Base-by-base conservation (phyloP, 208 protist species). In the Crithidia sp. region DNA sequence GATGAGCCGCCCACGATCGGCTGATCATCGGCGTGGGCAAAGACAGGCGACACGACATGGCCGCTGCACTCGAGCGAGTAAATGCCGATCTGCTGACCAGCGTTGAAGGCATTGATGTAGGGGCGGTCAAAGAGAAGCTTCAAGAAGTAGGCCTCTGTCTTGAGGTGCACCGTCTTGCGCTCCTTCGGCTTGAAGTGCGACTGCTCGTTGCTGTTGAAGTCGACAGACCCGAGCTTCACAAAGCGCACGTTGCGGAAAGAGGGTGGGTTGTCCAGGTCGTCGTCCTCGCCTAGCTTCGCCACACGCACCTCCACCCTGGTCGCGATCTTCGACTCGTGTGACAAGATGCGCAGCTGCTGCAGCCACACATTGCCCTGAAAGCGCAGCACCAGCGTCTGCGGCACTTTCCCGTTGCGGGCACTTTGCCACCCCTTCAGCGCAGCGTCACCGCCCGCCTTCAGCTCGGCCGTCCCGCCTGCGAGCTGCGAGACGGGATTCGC, bases 121-220 rank as follows among this genome's bases (percentile, higher is more conserved):
- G 91, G 89, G 2, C 69, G 52, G 61, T 89, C 69, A 75, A 98
- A 91, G 12, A 97, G 79, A 4, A 98, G 82, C 66, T 94, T 95
- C n/a, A 98, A 45, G 67, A 94, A 96, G 62, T 95, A 94, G 7
- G 92, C 91, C 71, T 87, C 78, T 0, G 83, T 87, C 36, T 92
- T 81, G 7, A 98, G 69, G 71, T 98, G 89, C 5, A 98, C 88
- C 7, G 92, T 98, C 65, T 97, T 98, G 49, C 90, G 84, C 74
- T 98, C 94, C 65, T 93, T 93, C n/a, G 84, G 80, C 44, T 80
- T 81, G 81, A 87, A 94, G 16, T 88, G 66, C 3, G 88, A 91
- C 37, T 92, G 85, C 54, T 95, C 83, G 69, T 96, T 96, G 71
- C 71, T 85, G 70, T 85, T 94, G 61, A 98, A 95, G 36, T 90